Evolutionary conservation across 2,329 filamentous ascomycete genomes (phyloP).

Genomic region (Aschersonia sp.): DNA sequence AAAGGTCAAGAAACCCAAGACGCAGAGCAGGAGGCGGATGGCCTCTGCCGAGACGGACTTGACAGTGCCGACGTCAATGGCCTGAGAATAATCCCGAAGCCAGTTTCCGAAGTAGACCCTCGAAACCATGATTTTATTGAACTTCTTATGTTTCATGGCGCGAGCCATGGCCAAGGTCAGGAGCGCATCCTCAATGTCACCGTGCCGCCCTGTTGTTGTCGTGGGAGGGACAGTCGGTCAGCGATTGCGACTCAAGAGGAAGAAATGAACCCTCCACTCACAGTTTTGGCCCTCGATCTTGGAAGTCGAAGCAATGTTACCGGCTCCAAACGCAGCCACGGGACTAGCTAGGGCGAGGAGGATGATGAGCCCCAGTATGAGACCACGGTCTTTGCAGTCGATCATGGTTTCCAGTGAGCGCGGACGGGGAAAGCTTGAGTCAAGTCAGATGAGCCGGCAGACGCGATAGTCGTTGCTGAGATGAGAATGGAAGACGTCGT

Average conservation of each 20-base stretch:
- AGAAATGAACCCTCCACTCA: slow-evolving; percentile 18
- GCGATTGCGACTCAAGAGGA: neutral
- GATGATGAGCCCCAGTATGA: slow-evolving; percentile 41
- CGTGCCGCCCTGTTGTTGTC: slow-evolving; percentile 51
- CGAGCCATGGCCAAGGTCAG: slow-evolving; percentile 50
- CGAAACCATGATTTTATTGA: slow-evolving; percentile 75
- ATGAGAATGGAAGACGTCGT: too few species aligned
- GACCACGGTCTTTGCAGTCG: slow-evolving; percentile 29
- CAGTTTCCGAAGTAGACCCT: slow-evolving; percentile 95
- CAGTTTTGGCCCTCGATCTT: slow-evolving; percentile 76
- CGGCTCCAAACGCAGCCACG: slow-evolving; percentile 68
- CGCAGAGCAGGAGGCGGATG: slow-evolving; percentile 76
- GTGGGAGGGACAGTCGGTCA: neutral
- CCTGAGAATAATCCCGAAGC: slow-evolving; percentile 86
- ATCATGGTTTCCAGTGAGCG: slow-evolving; percentile 23
- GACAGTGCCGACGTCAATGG: slow-evolving; percentile 82
- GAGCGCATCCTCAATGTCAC: slow-evolving; percentile 85
- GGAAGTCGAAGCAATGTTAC: slow-evolving; percentile 72
- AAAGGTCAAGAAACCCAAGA: slow-evolving; percentile 80
- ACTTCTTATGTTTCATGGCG: slow-evolving; percentile 54
- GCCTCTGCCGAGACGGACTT: slow-evolving; percentile 84
- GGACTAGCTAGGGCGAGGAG: slow-evolving; percentile 55
- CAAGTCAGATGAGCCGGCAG: neutral
- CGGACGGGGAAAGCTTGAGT: neutral
- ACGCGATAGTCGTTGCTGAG: too few species aligned